phyloP scores from a whole-genome alignment of 306 rosid genomes.

The Cucurbita ficifolia region DNA sequence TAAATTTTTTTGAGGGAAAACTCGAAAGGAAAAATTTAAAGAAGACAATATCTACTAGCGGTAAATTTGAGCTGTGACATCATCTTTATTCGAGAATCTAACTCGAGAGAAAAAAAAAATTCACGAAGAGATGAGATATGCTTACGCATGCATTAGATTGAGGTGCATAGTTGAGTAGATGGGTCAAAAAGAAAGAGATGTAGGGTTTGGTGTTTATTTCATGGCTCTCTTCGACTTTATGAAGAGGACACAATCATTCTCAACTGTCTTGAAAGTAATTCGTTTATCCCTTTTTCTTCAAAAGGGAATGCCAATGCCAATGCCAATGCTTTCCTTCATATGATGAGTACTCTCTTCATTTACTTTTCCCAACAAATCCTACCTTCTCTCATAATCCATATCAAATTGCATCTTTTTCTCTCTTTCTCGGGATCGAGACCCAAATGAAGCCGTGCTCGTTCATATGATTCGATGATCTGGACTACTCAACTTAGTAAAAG shows the following conservation, averaged over 20 bases:
- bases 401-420: not conserved
- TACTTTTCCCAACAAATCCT: not conserved
- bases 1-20: too few relatives aligned
- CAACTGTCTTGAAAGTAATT: conserved; percentile 6
- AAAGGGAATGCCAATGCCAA: not conserved
- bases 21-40: too few relatives aligned
- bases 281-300: not conserved
- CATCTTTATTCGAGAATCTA: too few relatives aligned
- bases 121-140: not conserved
- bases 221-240: not conserved
- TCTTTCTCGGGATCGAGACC: not conserved
- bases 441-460: not conserved
- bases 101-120: not conserved
- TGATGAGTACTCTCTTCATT: not conserved
- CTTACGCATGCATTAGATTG: not conserved
- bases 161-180: not conserved
- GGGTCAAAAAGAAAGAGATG: not conserved
- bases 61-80: too few relatives aligned
- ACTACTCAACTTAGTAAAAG: too few relatives aligned
- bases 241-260: conserved; percentile 1
- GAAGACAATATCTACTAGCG: too few relatives aligned
- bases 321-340: not conserved
- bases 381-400: not conserved
- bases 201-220: not conserved
- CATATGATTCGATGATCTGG: too few relatives aligned